phyloP scores from a whole-genome alignment of 108 stramenopile species.

The Pseudonitzschia pungens region DNA sequence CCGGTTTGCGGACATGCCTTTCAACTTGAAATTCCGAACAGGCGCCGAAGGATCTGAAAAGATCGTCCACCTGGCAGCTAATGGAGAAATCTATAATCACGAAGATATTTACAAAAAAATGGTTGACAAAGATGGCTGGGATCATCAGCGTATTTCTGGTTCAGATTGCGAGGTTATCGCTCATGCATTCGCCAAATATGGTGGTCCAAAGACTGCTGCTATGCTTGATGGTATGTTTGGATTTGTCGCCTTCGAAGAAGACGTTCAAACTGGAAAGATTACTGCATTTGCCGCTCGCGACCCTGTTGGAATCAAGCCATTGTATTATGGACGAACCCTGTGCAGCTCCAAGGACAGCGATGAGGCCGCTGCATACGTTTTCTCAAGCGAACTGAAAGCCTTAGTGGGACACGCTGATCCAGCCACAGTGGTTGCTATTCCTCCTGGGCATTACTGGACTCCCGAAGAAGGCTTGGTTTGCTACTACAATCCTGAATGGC shows the following conservation, averaged over 20 bases:
- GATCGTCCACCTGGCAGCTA: constrained; percentile 57
- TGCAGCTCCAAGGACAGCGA: constrained; percentile 13
- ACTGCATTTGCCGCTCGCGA: constrained; percentile 69
- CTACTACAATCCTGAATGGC: constrained; percentile 76
- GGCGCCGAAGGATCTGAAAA: constrained; percentile 25
- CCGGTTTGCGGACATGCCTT: constrained; percentile 67
- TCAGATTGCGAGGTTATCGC: constrained; percentile 77
- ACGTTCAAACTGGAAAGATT: constrained; percentile 28
- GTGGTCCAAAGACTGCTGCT: constrained; percentile 51
- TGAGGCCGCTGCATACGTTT: constrained; percentile 46
- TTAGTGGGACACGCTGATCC: constrained; percentile 65
- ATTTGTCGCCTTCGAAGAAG: constrained; percentile 65
- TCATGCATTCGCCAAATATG: constrained; percentile 57
- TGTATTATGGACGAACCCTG: constrained; percentile 62
- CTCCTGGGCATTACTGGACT: constrained; percentile 79
- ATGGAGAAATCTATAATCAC: constrained; percentile 84
- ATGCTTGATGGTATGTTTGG: constrained; percentile 80
- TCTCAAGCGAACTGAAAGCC: constrained; percentile 69
- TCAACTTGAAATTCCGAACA: constrained; percentile 46
- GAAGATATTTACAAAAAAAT: constrained; percentile 45
- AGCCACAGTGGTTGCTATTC: constrained; percentile 49
- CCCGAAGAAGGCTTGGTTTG: constrained; percentile 60
- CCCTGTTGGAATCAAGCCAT: constrained; percentile 77
- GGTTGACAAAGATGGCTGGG: constrained; percentile 51
- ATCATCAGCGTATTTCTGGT: constrained; percentile 40